phyloP scores from a whole-genome alignment of 1,139 yeast genomes.

The Yamadazyma oceani region DNA sequence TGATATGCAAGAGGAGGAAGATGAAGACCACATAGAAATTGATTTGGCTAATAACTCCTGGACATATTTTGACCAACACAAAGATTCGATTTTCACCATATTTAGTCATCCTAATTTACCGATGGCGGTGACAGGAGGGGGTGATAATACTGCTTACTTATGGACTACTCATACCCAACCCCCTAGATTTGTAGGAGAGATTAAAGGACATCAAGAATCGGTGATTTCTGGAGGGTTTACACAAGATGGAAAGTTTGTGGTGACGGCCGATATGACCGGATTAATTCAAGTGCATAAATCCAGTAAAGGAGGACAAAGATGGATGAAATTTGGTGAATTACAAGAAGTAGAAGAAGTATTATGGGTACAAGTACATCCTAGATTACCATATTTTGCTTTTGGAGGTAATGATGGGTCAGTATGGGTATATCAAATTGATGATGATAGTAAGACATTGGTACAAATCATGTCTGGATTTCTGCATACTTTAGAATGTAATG shows the following conservation, averaged over 20 bases:
- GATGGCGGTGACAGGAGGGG: conserved; percentile 78
- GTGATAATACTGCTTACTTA: conserved; percentile 83
- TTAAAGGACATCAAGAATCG: conserved; percentile 82
- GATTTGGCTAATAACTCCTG: conserved; percentile 89
- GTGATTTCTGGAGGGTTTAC: conserved; percentile 85
- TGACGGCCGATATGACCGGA: conserved; percentile 96
- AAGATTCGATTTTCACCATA: conserved; percentile 78
- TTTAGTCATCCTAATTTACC: conserved; percentile 82
- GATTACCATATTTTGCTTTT: conserved; percentile 77
- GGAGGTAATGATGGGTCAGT: conserved; percentile 94
- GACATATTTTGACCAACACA: conserved; percentile 84
- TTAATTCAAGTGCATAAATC: conserved; percentile 72
- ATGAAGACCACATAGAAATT: conserved; percentile 38
- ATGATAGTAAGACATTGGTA: conserved; percentile 50
- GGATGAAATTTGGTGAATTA: conserved; percentile 70
- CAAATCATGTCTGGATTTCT: conserved; percentile 79
- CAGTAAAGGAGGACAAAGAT: conserved; percentile 72
- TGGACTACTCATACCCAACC: conserved; percentile 92
- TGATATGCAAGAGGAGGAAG: conserved; percentile 27
- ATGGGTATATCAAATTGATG: conserved; percentile 83
- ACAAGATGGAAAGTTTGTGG: conserved; percentile 71
- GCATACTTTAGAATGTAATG: conserved; percentile 77
- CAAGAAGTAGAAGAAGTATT: conserved; percentile 80
- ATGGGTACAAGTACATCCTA: conserved; percentile 82
- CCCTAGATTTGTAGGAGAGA: conserved; percentile 72